Evolutionary conservation across 2,329 filamentous ascomycete species (phyloP), one percentile per base, ranked within the genome.

Genomic region (Hymenoscyphus occultus): DNA sequence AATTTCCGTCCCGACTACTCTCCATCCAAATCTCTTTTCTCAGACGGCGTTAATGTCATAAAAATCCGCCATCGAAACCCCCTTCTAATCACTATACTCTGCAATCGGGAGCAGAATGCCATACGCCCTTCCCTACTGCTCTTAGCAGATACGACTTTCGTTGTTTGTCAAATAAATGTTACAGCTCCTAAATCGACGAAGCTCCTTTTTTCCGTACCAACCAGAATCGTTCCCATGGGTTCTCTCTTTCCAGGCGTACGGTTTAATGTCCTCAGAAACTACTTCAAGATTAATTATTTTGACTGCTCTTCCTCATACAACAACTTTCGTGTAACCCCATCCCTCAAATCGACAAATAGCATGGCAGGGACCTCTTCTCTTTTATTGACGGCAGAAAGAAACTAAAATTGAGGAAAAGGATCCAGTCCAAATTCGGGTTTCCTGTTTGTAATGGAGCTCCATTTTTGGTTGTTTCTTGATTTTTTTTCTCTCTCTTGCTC

Each of bases 261-360:
- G 68, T 59, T 70, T 60, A 54, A 67, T 72, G 71, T 35, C 70
- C 69, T 66, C 61, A 69, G 63, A 68, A 66, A 70, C 35, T 67
- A 70, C 66, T 72, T 69, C 65, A 69, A 71, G 65, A 70, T 70
- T 73, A 74, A 72, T 54, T 73, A 72, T 69, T 67, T 72, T 66
- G 69, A 70, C 70, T 70, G 67, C 64, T 35, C 40, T 56, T 28
- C 64, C 65, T 66, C 59, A 14, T 16, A n/a, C n/a, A 16, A 45
- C 42, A 10, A 22, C 48, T 19, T 10, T 54, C 48, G 19, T 10
- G n/a, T 51, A 19, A 19, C n/a, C 13, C 48, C 22, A 10, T 12
- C n/a, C 19, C 6, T 22, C 45, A 51, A 10, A 51, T 51, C 45
- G 19, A 51, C 45, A 12, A 35, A 51, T 51, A 22, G 67, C 69